Percentiles rank a stretch among this genome's conserved stretches.
These are phyloP conservation scores for Nicotiana attenuata DNA, from an alignment of 257 asterid species.

Conservation along the genomic window DNA sequence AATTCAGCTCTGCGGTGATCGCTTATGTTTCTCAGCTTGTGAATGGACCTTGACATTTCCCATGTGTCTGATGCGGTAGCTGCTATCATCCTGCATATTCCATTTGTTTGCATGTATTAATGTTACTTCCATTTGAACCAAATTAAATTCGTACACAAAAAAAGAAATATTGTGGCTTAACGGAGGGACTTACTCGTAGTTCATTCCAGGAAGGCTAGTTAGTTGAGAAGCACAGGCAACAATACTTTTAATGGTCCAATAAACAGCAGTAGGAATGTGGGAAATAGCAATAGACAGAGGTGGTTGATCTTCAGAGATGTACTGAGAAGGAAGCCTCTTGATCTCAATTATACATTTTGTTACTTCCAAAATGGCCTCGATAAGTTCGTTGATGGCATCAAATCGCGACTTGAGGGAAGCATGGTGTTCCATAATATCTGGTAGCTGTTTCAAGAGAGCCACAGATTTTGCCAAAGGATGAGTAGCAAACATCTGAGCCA, in stretches of 20 bases:
- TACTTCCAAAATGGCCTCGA: slow-evolving; percentile 49
- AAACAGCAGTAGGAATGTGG: slow-evolving; percentile 55
- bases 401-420: slow-evolving; percentile 42
- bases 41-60: slow-evolving; percentile 62
- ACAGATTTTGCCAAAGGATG: slow-evolving; percentile 67
- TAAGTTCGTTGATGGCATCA: slow-evolving; percentile 45
- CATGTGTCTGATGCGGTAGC: slow-evolving; percentile 50
- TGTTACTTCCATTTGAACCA: neutral
- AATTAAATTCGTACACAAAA: neutral
- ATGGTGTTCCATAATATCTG: slow-evolving; percentile 44
- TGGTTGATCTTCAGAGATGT: slow-evolving; percentile 48
- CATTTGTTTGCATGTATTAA: neutral
- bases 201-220: slow-evolving; percentile 40
- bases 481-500: slow-evolving; percentile 38
- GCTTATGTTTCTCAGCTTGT: slow-evolving; percentile 43
- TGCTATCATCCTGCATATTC: slow-evolving; percentile 34
- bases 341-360: slow-evolving; percentile 51
- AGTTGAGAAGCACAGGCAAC: slow-evolving; percentile 64
- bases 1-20: slow-evolving; percentile 57
- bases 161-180: neutral
- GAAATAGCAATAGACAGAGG: slow-evolving; percentile 34
- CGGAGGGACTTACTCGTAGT: slow-evolving; percentile 38
- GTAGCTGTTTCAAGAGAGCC: slow-evolving; percentile 51
- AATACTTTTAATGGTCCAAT: slow-evolving; percentile 67
- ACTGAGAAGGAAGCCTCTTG: slow-evolving; percentile 46